Percentiles rank a stretch among this genome's conserved stretches.
Conservation (phyloP, 192 early-diverging fungal species). For the Backusella macrospora region DNA sequence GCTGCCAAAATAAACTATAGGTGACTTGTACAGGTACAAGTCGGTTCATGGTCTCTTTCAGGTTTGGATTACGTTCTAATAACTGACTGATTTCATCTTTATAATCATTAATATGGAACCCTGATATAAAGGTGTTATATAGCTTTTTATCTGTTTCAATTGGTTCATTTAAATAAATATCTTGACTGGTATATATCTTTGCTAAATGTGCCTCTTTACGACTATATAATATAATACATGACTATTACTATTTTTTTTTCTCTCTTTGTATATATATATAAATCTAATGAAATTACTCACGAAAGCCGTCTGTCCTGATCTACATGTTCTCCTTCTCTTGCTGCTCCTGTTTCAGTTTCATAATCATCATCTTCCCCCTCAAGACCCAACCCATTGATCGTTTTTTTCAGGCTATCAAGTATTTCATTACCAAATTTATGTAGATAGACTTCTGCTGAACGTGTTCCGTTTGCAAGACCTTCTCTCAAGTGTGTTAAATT, state of each 20-base stretch:
- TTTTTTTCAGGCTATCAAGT: conserved; percentile 43
- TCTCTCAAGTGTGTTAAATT: conserved; percentile 32
- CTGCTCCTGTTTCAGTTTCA: conserved; percentile 20
- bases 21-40: conserved; percentile 50
- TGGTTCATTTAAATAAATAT: conserved; percentile 44
- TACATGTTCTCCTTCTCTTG: conserved; percentile 28
- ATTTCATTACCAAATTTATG: conserved; percentile 49
- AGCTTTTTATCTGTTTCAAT: conserved; percentile 40
- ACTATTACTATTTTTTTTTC: too few species aligned
- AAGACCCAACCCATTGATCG: conserved; percentile 44
- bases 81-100: conserved; percentile 45
- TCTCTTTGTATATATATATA: background rate
- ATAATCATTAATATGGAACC: conserved; percentile 51
- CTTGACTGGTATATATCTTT: conserved; percentile 42
- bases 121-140: conserved; percentile 45
- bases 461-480: conserved; percentile 37
- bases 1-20: conserved; percentile 52
- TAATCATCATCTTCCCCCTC: conserved; percentile 27
- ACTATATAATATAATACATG: background rate
- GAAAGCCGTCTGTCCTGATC: conserved; percentile 17
- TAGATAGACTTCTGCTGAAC: conserved; percentile 53
- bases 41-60: conserved; percentile 49
- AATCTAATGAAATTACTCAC: conserved; percentile 1
- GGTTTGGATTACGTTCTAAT: conserved; percentile 46
- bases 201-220: conserved; percentile 50